Evolutionary conservation across 148 eudicot genomes (phyloP).

Genomic region (Silene uniflora): DNA sequence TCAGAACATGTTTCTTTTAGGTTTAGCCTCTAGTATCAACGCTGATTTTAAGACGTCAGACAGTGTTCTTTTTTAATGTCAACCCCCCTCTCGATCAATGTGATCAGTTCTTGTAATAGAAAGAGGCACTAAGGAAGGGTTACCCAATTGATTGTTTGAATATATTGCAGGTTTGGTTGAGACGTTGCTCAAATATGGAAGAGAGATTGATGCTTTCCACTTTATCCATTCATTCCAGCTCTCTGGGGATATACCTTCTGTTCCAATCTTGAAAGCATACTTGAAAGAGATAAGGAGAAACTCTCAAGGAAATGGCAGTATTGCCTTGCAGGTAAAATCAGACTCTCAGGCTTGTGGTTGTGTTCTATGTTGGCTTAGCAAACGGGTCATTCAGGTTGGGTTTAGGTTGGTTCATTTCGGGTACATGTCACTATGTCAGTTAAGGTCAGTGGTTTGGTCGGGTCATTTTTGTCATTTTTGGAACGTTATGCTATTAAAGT

Average conservation of each 20-base stretch:
- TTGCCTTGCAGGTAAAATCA: constrained; percentile 2
- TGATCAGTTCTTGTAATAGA: not conserved
- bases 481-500: too few species aligned
- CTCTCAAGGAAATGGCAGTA: constrained; percentile 12
- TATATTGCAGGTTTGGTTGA: constrained; percentile 46
- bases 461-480: too few species aligned
- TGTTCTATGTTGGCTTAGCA: too few species aligned
- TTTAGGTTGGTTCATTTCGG: too few species aligned
- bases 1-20: constrained; percentile 13
- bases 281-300: constrained; percentile 12
- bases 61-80: not conserved
- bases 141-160: not conserved
- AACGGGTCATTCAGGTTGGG: too few species aligned
- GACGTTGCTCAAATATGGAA: constrained; percentile 37
- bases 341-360: not conserved
- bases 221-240: constrained; percentile 8
- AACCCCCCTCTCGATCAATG: too few species aligned
- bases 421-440: too few species aligned
- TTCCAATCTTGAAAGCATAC: constrained; percentile 11
- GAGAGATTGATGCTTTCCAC: too few species aligned
- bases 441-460: too few species aligned
- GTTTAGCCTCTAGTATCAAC: constrained; percentile 13
- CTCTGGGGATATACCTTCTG: not conserved
- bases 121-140: not conserved
- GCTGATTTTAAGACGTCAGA: not conserved